A percentile compares a stretch with the other conserved stretches of the same genome.
These are phyloP conservation scores for Blastobotrys chiropterorum DNA, from an alignment of 805 yeast species.

Conservation along the genomic window DNA sequence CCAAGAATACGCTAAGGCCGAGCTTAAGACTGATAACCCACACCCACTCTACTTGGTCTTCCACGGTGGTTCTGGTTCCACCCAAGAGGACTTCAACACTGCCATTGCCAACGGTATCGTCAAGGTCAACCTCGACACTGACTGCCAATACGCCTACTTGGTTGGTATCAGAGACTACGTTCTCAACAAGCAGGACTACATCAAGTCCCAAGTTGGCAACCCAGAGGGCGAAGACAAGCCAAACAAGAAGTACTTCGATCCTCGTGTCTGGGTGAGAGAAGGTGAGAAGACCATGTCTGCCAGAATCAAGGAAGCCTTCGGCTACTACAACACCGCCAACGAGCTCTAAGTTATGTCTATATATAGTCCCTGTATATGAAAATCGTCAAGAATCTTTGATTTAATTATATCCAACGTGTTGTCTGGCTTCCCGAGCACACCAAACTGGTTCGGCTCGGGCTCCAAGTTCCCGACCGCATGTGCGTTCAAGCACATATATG, in stretches of 20 bases:
- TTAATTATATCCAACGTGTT: no score
- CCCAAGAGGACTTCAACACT: constrained; percentile 83
- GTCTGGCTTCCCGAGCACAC: no score
- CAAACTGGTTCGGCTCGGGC: no score
- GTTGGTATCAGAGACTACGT: constrained; percentile 96
- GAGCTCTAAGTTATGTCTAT: constrained; percentile 18
- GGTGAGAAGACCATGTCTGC: constrained; percentile 97
- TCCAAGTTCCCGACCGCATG: no score
- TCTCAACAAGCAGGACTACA: constrained; percentile 92
- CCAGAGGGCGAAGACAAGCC: constrained; percentile 99
- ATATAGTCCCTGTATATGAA: constrained; percentile 9
- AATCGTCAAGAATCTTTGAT: not conserved
- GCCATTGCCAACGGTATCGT: constrained; percentile 94
- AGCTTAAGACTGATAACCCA: constrained; percentile 44
- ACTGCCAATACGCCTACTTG: constrained; percentile 97
- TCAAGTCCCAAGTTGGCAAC: constrained; percentile 88
- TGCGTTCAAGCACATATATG: no score
- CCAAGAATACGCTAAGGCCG: constrained; percentile 78
- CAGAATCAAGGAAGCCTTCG: constrained; percentile 80
- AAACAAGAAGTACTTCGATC: constrained; percentile 99
- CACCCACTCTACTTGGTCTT: constrained; percentile 92
- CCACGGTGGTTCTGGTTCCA: constrained; percentile 99
- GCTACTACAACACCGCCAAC: constrained; percentile 56
- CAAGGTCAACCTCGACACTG: constrained; percentile 98
- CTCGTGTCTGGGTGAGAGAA: constrained; percentile 99